Evolutionary conservation across 2,329 filamentous ascomycete genomes (phyloP).

Genomic region (Phyllosticta citribraziliensis): DNA sequence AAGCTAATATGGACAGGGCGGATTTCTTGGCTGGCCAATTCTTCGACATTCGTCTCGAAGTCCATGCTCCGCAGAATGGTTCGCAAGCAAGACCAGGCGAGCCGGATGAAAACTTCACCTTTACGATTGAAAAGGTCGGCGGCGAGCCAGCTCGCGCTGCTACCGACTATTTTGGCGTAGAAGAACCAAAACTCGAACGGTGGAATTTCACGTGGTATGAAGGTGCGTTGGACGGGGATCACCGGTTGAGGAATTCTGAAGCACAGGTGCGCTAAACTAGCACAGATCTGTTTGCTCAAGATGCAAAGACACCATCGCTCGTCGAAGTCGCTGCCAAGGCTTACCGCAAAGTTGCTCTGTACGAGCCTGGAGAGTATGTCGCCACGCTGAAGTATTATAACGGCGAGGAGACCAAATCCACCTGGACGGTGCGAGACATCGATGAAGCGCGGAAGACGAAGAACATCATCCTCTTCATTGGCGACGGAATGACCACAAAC

Average conservation of each 20-base stretch:
- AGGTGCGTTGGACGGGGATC: constrained; percentile 31
- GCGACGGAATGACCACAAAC: constrained; percentile 59
- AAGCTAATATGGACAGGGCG: constrained; percentile 35
- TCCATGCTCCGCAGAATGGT: constrained; percentile 71
- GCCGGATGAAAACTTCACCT: constrained; percentile 65
- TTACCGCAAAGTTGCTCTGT: constrained; percentile 64
- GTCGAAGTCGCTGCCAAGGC: constrained; percentile 75
- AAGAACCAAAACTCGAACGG: constrained; percentile 63
- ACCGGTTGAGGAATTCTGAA: background rate
- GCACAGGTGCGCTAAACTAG: background rate
- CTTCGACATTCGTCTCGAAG: constrained; percentile 75
- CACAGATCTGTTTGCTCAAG: constrained; percentile 62
- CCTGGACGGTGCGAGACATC: constrained; percentile 67
- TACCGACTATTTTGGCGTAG: constrained; percentile 57
- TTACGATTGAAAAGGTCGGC: constrained; percentile 60
- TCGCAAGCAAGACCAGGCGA: constrained; percentile 63
- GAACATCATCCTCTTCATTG: constrained; percentile 80
- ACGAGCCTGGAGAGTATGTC: constrained; percentile 70
- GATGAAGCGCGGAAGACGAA: constrained; percentile 64
- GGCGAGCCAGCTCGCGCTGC: constrained; percentile 34
- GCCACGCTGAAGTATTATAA: constrained; percentile 69
- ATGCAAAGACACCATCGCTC: constrained; percentile 56
- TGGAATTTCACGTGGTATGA: constrained; percentile 84
- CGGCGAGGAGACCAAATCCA: constrained; percentile 59
- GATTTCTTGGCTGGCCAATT: constrained; percentile 77